phyloP scores from a whole-genome alignment of 768 basidiomycete genomes.

The Phlebiopsis flavidoalba region DNA sequence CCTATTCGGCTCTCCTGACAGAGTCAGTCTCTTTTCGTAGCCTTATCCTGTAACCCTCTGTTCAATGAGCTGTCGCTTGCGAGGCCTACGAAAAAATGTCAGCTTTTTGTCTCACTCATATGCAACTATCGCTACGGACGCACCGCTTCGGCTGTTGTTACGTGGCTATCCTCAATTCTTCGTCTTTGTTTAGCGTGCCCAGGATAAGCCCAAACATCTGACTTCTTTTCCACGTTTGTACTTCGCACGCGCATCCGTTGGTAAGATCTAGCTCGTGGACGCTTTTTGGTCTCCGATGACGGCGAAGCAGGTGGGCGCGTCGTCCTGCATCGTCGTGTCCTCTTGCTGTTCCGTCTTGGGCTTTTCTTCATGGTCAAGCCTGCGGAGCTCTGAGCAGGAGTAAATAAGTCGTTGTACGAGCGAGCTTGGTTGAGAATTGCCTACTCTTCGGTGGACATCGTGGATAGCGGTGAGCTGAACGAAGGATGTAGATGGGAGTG shows the following conservation, averaged over 20 bases:
- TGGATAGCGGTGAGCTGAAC: conserved; percentile 1
- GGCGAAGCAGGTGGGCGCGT: conserved; percentile 36
- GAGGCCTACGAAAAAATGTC: conserved; percentile 47
- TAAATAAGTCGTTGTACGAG: background rate
- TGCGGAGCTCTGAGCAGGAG: background rate
- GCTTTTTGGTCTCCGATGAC: conserved; percentile 41
- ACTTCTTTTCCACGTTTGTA: conserved; percentile 77
- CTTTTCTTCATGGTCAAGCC: conserved; percentile 2
- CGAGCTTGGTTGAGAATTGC: conserved; percentile 12
- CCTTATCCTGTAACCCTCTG: conserved; percentile 81
- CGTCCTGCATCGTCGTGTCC: conserved; percentile 27
- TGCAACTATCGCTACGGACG: conserved; percentile 7
- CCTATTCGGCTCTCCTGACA: conserved; percentile 81
- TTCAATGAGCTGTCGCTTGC: conserved; percentile 79
- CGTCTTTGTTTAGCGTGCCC: conserved; percentile 81
- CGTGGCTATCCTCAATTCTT: conserved; percentile 85
- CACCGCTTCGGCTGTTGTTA: conserved; percentile 81
- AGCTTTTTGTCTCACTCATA: conserved; percentile 1
- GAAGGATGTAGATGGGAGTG: background rate
- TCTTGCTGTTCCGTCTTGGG: conserved; percentile 8
- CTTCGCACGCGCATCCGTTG: conserved; percentile 50
- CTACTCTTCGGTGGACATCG: conserved; percentile 53
- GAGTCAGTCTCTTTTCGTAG: conserved; percentile 81
- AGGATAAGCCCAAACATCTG: conserved; percentile 79
- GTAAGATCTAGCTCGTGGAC: conserved; percentile 69